Evolutionary conservation across 2,329 filamentous ascomycete genomes (phyloP), one percentile per base, ranked within the genome.

Genomic region (Claviceps africana): DNA sequence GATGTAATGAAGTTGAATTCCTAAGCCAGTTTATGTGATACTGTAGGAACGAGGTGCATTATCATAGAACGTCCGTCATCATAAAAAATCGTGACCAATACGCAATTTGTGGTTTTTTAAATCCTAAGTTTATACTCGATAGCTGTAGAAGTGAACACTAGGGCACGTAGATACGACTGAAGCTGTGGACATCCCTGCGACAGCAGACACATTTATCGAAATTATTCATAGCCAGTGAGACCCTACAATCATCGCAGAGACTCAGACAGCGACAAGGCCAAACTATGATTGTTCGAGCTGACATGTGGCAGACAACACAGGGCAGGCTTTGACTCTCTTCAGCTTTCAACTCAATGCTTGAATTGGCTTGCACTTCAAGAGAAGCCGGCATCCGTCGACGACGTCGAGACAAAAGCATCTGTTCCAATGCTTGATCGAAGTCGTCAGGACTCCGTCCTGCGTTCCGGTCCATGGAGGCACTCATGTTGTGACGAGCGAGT

Each of bases 191-290:
- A 60, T 93, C 86, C 53, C 88, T 81, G 49, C 93, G 79, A 66
- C 93, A 97, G 62, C 91, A 97, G 40, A 97, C 90, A 64, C 93
- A 98, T 64, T 88, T 94, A 57, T 90, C 88, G 65, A 95, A 97
- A 65, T 97, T 97, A 65, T 96, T 94, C 82, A 95, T 90, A 3
- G 93, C 93, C 56, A 97, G 75, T 44, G 88, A 91, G 37, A 97
- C 86, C 33, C 93, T 78, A 64, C 93, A 97, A 59, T 97, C 93
- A 65, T 98, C 93, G 64, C 93, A 97, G 13, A 97, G 76, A 59
- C 88, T 91, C 53, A 98, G 75, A 64, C 93, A 98, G 2, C 93
- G 86, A 65, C 93, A 98, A 0, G 93, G 93, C 93, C 93, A 97
- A 2, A 95, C 85, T 51, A 98, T 86, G 55, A 97, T 86, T 8